phyloP scores from a whole-genome alignment of 1,284 basidiomycete genomes.

The Ganoderma boninense region DNA sequence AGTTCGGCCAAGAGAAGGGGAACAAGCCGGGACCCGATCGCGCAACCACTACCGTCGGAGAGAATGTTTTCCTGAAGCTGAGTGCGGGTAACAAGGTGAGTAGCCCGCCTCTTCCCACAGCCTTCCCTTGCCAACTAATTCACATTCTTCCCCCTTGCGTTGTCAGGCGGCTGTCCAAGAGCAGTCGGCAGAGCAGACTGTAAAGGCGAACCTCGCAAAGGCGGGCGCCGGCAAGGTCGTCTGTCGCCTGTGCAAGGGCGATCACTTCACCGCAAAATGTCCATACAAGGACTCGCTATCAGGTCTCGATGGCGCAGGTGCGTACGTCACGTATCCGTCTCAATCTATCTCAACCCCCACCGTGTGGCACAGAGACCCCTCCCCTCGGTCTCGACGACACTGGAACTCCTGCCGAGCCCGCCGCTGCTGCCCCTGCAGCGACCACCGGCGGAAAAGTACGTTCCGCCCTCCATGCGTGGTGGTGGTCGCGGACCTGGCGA shows the following conservation, averaged over 20 bases:
- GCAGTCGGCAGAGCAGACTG: slow-evolving; percentile 71
- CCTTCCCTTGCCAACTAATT: neutral
- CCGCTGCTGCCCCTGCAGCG: slow-evolving; percentile 50
- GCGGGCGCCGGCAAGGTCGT: slow-evolving; percentile 88
- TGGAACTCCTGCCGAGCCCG: slow-evolving; percentile 49
- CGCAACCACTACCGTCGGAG: slow-evolving; percentile 96
- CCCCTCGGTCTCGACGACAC: slow-evolving; percentile 64
- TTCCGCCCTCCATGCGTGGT: slow-evolving; percentile 90
- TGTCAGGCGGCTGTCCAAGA: slow-evolving; percentile 68
- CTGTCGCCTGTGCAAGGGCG: slow-evolving; percentile 96
- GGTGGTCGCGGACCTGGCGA: slow-evolving; percentile 82
- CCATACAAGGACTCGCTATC: slow-evolving; percentile 96
- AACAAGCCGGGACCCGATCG: slow-evolving; percentile 91
- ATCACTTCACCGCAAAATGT: slow-evolving; percentile 98
- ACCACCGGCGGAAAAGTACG: slow-evolving; percentile 81
- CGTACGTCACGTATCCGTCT: slow-evolving; percentile 33
- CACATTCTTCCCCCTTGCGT: neutral
- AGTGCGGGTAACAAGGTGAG: slow-evolving; percentile 85
- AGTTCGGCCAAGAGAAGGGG: slow-evolving; percentile 94
- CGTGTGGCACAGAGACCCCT: slow-evolving; percentile 48
- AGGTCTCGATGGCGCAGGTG: slow-evolving; percentile 73
- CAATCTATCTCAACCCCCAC: slow-evolving; percentile 24
- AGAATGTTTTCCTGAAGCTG: slow-evolving; percentile 89
- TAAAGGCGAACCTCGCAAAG: slow-evolving; percentile 75
- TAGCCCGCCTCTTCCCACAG: slow-evolving; percentile 10